Evolutionary conservation across 345 rosid genomes (phyloP).

Genomic region (Aquilaria sinensis): DNA sequence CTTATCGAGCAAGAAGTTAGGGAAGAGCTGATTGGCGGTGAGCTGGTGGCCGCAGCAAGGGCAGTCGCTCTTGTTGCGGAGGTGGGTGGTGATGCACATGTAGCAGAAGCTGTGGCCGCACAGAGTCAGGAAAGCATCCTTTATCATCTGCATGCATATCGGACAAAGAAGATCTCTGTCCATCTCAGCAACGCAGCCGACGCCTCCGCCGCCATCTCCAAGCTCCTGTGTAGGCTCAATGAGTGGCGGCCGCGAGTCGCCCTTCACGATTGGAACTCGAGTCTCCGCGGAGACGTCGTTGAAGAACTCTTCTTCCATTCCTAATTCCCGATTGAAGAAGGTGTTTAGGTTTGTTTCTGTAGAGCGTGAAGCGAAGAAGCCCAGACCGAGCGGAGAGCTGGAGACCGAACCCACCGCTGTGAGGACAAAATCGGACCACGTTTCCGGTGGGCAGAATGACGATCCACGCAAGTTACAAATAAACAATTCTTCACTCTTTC

Average conservation of each 20-base stretch:
- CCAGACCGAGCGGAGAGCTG: too few species aligned
- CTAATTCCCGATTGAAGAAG: too few species aligned
- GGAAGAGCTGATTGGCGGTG: slow-evolving; percentile 72
- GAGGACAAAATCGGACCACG: too few species aligned
- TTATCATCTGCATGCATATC: slow-evolving; percentile 94
- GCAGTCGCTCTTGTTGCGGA: slow-evolving; percentile 88
- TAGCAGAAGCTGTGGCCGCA: slow-evolving; percentile 99
- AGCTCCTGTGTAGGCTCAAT: slow-evolving; percentile 17
- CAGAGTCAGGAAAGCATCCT: slow-evolving; percentile 91
- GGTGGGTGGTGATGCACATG: slow-evolving; percentile 93
- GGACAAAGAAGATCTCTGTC: slow-evolving; percentile 89
- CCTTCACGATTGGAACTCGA: slow-evolving; percentile 58
- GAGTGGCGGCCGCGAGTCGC: slow-evolving; percentile 25
- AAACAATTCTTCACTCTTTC: too few species aligned
- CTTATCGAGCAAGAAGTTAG: slow-evolving; percentile 88
- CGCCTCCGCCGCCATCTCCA: slow-evolving; percentile 18
- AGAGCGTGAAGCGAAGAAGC: too few species aligned
- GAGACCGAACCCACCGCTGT: too few species aligned
- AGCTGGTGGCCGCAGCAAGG: slow-evolving; percentile 87
- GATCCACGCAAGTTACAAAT: too few species aligned
- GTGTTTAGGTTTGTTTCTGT: too few species aligned
- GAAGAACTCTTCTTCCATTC: too few species aligned
- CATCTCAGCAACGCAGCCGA: slow-evolving; percentile 27
- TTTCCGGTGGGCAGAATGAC: too few species aligned
- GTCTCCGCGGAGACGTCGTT: slow-evolving; percentile 46